Evolutionary conservation across 306 rosid genomes (phyloP), one percentile per base, ranked within the genome.

Genomic region (Malus sylvestris): DNA sequence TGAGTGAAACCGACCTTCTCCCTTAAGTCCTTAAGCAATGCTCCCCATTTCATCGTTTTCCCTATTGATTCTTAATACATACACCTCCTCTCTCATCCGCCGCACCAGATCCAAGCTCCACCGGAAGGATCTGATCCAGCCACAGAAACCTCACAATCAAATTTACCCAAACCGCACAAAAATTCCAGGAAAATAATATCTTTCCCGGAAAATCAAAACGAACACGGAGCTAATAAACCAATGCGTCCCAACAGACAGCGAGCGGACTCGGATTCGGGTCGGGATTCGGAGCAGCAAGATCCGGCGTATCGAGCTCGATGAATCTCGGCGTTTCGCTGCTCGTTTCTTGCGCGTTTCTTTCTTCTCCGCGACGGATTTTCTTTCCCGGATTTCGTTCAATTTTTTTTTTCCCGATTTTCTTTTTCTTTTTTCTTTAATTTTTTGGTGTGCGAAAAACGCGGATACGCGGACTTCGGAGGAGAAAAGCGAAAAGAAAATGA

Each of bases 1-100:
- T 88, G 96, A 88, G 91, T 87, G 35, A 96, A 80, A 45, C 99
- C 98, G 83, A 96, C 99, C 94, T 91, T 96, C 93, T 96, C 99
- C 88, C 88, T 96, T 76, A 96, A 86, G 88, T 96, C 99, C 92
- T 89, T 96, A 83, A 96, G 91, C 97, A 96, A 93, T 85, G 97
- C 76, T 70, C 65, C 93, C 99, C 99, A 96, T 93, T 93, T 96
- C 99, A 96, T 96, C 81, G 97, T 89, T 92, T 72, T 83, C 81
- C 90, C 86, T 78, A 57, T 85, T 78, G 89, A 88, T 85, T 87
- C 79, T 85, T 79, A 76, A 88, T 88, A 83, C 90, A 72, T 78
- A 67, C 76, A 73, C 83, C 73, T 75, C 82, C 87, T 86, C 77
- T 87, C 88, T 89, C 98, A 89, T 91, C 91, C 93, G 85, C 72